Evolutionary conservation across 345 rosid species (phyloP), one percentile per base, ranked within the genome.

Genomic region (Corchorus capsularis): DNA sequence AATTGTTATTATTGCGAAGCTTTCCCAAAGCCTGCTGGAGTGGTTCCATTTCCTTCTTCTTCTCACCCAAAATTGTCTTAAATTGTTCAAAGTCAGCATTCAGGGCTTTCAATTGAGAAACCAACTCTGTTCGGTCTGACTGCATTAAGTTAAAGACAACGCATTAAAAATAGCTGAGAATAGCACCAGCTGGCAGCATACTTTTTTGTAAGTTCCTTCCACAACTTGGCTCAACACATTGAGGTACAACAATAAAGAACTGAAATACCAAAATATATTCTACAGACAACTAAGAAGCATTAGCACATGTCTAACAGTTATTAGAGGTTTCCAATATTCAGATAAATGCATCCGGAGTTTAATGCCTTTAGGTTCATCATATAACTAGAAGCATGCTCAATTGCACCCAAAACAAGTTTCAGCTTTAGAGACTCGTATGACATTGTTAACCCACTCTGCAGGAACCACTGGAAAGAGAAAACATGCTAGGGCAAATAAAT

Each of bases 1-100:
- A 85, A 78, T 78, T 56, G 20, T 82, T 84, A 67, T 86, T 75
- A 72, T 72, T 75, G 39, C 90, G 92, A 74, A 92, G 87, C 87
- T 96, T 92, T 61, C 97, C 94, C 82, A 77, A 83, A 57, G 97
- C 98, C 82, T 93, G 92, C 79, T 90, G 94, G 82, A 96, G 80
- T 3, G 97, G 97, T 69, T 89, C 94, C 83, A 96, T 85, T 84
- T 91, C 94, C 82, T 83, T 91, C 74, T 75, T 92, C 78, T 90
- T 96, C 80, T 84, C 97, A 75, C 83, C 91, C 41, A 89, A 77
- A 69, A 86, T 81, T 0, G 84, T 74, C 78, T 79, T 84, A 69
- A 65, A 86, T 54, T 83, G 80, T 75, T 83, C 90, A 70, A 85
- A 3, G 72, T 90, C 86, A 32, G 80, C 66, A 5, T 66, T 67